A percentile compares a stretch with the other conserved stretches of the same genome.
These are phyloP conservation scores for Flammula alnicola DNA, from an alignment of 1,284 basidiomycete species.

Conservation along the genomic window DNA sequence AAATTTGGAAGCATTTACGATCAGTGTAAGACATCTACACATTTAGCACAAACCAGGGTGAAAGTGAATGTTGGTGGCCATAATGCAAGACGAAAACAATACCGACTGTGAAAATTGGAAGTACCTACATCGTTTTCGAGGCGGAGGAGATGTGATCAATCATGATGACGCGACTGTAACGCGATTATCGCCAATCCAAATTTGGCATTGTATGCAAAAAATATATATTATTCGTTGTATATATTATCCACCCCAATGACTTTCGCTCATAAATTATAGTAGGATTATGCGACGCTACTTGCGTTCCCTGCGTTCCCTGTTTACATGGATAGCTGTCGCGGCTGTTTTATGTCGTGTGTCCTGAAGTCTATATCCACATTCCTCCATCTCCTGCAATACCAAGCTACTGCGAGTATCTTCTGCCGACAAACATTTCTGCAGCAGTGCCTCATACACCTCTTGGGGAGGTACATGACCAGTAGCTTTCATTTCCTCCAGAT, in stretches of 20 bases:
- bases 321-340: constrained; percentile 5
- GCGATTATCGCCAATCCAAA: constrained; percentile 27
- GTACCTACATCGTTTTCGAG: too few relatives aligned
- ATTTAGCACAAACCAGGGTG: constrained; percentile 59
- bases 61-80: constrained; percentile 90
- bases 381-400: constrained; percentile 72
- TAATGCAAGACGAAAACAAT: constrained; percentile 31
- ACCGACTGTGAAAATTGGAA: too few relatives aligned
- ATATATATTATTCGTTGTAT: constrained; percentile 11
- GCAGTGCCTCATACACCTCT: constrained; percentile 64
- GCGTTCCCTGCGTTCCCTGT: not conserved
- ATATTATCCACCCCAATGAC: constrained; percentile 2
- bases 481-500: constrained; percentile 85
- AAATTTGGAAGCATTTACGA: not conserved
- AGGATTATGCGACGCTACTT: too few relatives aligned
- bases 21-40: too few relatives aligned
- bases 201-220: not conserved
- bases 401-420: constrained; percentile 69
- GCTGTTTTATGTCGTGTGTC: constrained; percentile 6
- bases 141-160: not conserved
- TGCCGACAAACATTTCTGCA: constrained; percentile 58
- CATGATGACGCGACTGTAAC: constrained; percentile 30
- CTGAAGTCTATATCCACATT: constrained; percentile 27
- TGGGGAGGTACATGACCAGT: constrained; percentile 58
- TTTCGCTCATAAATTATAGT: too few relatives aligned